Conservation (phyloP, 106 monocot genomes). For the Dactylorhiza incarnata region DNA sequence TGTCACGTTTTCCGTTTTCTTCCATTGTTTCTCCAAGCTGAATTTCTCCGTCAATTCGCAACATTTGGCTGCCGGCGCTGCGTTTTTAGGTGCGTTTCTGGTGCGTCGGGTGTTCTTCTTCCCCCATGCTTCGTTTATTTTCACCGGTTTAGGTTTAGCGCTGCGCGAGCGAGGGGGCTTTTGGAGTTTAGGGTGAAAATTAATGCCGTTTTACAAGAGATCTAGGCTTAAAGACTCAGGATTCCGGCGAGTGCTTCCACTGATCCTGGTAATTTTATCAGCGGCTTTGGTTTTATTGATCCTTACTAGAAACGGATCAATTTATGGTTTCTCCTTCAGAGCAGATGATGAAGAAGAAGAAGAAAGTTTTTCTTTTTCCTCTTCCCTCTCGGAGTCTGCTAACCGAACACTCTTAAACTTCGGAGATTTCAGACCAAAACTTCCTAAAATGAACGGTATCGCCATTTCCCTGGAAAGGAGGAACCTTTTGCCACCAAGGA, state of each 20-base stretch:
- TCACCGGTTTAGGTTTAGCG: neutral
- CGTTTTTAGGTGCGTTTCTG: neutral
- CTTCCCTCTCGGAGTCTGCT: neutral
- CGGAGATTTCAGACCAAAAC: constrained; percentile 26
- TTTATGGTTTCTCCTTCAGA: neutral
- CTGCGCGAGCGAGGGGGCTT: neutral
- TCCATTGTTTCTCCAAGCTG: neutral
- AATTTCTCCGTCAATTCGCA: neutral
- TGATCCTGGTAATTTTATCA: constrained; percentile 14
- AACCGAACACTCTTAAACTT: constrained; percentile 12
- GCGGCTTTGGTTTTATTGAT: constrained; percentile 8
- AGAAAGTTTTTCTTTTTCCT: neutral
- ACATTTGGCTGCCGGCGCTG: neutral
- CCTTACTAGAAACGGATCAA: neutral
- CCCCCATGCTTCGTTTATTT: neutral
- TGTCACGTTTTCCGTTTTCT: neutral
- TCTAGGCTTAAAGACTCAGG: constrained; percentile 23
- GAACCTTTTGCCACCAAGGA: constrained; percentile 61
- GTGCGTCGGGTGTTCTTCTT: neutral
- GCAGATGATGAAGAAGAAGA: neutral
- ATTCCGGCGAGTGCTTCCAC: constrained; percentile 21
- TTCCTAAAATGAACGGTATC: constrained; percentile 53
- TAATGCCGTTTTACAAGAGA: constrained; percentile 39
- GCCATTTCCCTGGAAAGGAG: constrained; percentile 46
- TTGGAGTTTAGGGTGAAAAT: neutral